Percentiles rank a stretch among this genome's conserved stretches.
Evolutionary conservation across 1,284 basidiomycete genomes (phyloP).

Genomic region (Entoloma clypeatum): DNA sequence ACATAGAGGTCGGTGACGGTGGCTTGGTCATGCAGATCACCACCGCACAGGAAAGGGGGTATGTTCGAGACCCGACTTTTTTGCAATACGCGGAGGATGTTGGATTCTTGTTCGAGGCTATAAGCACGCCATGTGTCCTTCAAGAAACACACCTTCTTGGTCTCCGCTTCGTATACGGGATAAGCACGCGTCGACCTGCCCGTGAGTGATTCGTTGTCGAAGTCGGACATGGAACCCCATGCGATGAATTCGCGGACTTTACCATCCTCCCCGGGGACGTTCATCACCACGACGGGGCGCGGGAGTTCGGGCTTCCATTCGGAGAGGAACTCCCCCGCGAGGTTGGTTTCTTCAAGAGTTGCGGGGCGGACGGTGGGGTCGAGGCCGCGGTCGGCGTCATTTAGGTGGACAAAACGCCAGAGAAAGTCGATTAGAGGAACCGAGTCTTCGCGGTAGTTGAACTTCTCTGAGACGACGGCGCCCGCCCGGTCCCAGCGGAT

Average conservation of each 20-base stretch:
- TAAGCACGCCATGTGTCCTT: conserved; percentile 26
- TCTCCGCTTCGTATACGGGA: conserved; percentile 19
- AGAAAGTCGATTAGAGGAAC: conserved; percentile 17
- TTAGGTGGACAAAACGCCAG: conserved; percentile 18
- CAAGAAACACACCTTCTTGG: conserved; percentile 16
- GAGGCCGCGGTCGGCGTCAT: conserved; percentile 10
- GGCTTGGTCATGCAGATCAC: conserved; percentile 1
- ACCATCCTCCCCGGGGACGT: conserved; percentile 4
- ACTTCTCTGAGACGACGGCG: conserved; percentile 13
- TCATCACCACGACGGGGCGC: conserved; percentile 15
- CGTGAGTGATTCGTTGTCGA: conserved; percentile 14
- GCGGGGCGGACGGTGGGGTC: conserved; percentile 19
- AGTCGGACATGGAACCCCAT: conserved; percentile 18
- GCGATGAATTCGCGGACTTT: conserved; percentile 10
- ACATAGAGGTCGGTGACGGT: conserved; percentile 9
- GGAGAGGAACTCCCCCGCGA: conserved; percentile 10
- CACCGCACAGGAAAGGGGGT: conserved; percentile 6
- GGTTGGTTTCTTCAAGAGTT: conserved; percentile 2
- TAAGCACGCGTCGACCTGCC: conserved; percentile 23
- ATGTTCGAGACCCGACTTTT: background rate
- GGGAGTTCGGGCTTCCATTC: conserved; percentile 12
- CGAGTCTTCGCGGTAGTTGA: conserved; percentile 15
- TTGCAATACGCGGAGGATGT: conserved; percentile 14
- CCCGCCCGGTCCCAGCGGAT: conserved; percentile 20
- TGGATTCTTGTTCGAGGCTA: conserved; percentile 18